A percentile compares a stretch with the other conserved stretches of the same genome.
Conservation (phyloP, 2,329 filamentous ascomycete genomes). For the Cercospora citrullina region DNA sequence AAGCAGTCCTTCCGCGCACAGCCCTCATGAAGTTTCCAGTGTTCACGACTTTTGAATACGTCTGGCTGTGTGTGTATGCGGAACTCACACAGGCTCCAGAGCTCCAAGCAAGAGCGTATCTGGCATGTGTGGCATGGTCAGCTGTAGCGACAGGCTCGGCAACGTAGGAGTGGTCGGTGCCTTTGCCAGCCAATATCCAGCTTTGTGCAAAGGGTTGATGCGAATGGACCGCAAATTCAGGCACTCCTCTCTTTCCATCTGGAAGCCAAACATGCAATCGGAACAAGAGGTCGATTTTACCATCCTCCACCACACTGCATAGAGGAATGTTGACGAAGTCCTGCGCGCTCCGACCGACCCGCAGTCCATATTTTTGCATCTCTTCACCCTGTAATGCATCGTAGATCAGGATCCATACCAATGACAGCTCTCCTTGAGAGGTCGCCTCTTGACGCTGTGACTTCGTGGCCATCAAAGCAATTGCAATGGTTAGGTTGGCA, state of each 20-base stretch:
- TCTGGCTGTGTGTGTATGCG: constrained; percentile 10
- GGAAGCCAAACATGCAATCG: constrained; percentile 42
- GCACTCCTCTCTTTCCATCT: constrained; percentile 35
- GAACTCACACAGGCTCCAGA: background rate
- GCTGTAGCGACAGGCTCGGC: constrained; percentile 31
- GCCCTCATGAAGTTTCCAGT: constrained; percentile 10
- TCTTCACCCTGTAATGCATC: no score
- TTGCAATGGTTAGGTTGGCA: no score
- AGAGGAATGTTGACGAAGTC: constrained; percentile 42
- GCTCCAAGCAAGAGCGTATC: constrained; percentile 1
- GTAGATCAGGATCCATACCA: no score
- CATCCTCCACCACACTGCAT: constrained; percentile 39
- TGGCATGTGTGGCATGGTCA: constrained; percentile 2
- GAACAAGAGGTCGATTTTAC: constrained; percentile 40
- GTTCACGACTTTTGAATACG: constrained; percentile 9
- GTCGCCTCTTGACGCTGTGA: no score
- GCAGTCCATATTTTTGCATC: no score
- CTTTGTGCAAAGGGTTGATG: constrained; percentile 43
- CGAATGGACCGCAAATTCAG: constrained; percentile 37
- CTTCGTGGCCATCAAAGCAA: no score
- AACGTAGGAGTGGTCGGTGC: constrained; percentile 31
- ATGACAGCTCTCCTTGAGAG: no score
- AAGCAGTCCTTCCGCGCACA: background rate
- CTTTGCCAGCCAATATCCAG: constrained; percentile 43
- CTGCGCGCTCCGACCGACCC: constrained; percentile 32